Evolutionary conservation across 805 yeast genomes (phyloP), one percentile per base, ranked within the genome.

Genomic region (Lipomyces starkeyi): DNA sequence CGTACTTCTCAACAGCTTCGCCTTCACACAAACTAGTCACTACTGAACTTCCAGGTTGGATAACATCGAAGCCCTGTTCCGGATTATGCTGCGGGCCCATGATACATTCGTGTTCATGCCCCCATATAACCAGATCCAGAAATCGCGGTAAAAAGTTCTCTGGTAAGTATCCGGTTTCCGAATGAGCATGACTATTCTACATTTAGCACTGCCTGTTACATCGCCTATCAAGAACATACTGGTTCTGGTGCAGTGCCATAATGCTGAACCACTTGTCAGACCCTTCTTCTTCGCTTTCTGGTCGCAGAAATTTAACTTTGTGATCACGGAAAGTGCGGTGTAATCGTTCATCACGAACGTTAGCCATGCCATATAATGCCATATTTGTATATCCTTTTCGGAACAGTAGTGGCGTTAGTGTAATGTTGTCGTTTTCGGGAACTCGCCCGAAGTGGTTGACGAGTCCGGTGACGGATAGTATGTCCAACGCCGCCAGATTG

Each of bases 71-170:
- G 0, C 88, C 89, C 2, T 84, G 84, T 11, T 83, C 83, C 0
- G 86, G 81, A 67, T 84, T 85, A 3, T 74, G 68, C 1, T 82
- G 84, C 0, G 97, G 87, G 66, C 85, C 86, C 0, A 94, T 91
- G 3, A 88, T 83, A 75, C 98, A 92, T 76, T 95, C 98, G 78
- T 95, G 99, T 77, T 95, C 99, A 78, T 95, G 99, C 20, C 99
- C 99, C 99, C 99, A 95, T 1, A 93, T 80, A 0, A 95, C 88
- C 65, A 94, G 81, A 75, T 95, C 93, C 59, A 95, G 74, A 76
- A 93, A 93, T 8, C 83, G 81, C 0, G 98, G 99, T 29, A 95
- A 79, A 73, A 91, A 90, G 63, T 83, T 84, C 71, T 93, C 98
- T 5, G 98, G 98, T 3, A 95, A 81, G 71, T 90, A 90, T 3